Evolutionary conservation across 352 stramenopile species (phyloP).

Genomic region (Bremia lactucae): DNA sequence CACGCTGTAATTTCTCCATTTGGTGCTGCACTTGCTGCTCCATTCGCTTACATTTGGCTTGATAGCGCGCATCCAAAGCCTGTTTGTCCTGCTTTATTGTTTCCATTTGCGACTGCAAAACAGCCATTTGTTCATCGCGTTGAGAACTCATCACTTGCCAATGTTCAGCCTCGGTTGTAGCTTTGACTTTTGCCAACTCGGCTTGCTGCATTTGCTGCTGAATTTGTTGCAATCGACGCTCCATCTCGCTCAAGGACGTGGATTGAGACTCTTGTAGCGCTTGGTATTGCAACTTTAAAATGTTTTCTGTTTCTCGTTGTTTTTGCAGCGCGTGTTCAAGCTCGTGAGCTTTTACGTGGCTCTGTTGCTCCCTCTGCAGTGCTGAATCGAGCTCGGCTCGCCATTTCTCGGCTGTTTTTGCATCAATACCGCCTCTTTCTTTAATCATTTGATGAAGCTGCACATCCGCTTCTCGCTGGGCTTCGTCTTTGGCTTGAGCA

Average conservation of each 20-base stretch:
- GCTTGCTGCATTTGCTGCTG: constrained; percentile 33
- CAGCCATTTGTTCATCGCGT: constrained; percentile 34
- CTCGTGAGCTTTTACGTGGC: constrained; percentile 16
- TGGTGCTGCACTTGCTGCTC: constrained; percentile 49
- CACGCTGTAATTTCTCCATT: constrained; percentile 35
- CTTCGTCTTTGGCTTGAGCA: constrained; percentile 15
- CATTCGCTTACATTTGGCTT: constrained; percentile 43
- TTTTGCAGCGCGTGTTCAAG: constrained; percentile 28
- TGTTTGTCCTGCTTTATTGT: constrained; percentile 37
- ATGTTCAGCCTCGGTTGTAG: constrained; percentile 31
- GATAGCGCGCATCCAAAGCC: constrained; percentile 26
- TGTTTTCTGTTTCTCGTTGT: constrained; percentile 20
- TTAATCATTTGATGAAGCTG: constrained; percentile 24
- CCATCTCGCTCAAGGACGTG: constrained; percentile 23
- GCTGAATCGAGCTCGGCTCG: constrained; percentile 27
- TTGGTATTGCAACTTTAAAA: constrained; percentile 23
- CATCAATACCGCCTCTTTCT: constrained; percentile 19
- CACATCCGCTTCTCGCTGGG: constrained; percentile 14
- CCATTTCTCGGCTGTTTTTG: constrained; percentile 29
- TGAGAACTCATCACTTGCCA: constrained; percentile 29
- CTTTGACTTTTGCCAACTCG: constrained; percentile 23
- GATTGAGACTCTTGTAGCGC: constrained; percentile 20
- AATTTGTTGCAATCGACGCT: constrained; percentile 20
- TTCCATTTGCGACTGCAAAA: constrained; percentile 26
- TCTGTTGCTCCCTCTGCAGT: constrained; percentile 22